phyloP scores from a whole-genome alignment of 75 land plant genomes.

The Pseudotsuga menziesii region DNA sequence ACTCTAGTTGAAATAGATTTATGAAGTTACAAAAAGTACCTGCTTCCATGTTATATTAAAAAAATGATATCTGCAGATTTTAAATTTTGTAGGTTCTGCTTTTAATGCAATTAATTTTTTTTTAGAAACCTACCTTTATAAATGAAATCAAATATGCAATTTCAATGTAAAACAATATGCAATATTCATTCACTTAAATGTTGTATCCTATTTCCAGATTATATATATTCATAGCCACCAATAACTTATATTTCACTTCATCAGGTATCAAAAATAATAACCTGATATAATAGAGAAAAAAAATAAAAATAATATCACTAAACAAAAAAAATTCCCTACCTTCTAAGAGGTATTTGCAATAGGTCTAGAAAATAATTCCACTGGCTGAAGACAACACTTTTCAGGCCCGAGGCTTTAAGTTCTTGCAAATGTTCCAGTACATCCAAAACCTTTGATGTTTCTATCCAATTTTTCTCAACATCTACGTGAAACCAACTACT shows the following conservation, averaged over 20 bases:
- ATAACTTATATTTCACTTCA: background rate
- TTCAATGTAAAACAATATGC: background rate
- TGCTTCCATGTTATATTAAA: too few relatives aligned
- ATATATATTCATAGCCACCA: background rate
- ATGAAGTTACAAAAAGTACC: background rate
- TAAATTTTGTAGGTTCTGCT: background rate
- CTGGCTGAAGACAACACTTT: constrained; percentile 81
- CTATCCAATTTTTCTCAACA: constrained; percentile 65
- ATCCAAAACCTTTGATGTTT: constrained; percentile 53
- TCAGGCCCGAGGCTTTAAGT: constrained; percentile 24
- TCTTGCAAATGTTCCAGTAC: constrained; percentile 45
- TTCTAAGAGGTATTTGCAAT: constrained; percentile 54
- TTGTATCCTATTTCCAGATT: background rate
- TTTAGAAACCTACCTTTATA: background rate
- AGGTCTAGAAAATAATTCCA: constrained; percentile 86
- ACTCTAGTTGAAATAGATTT: background rate
- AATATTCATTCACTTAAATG: background rate
- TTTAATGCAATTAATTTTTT: background rate
- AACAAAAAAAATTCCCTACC: constrained; percentile 21
- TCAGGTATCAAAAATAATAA: background rate
- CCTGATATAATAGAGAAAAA: background rate
- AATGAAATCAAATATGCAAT: background rate
- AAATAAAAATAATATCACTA: background rate
- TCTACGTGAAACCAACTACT: constrained; percentile 48
- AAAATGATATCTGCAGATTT: background rate